Evolutionary conservation across 192 early-diverging fungal genomes (phyloP), one percentile per base, ranked within the genome.

Genomic region (Rhizophagus sp.): DNA sequence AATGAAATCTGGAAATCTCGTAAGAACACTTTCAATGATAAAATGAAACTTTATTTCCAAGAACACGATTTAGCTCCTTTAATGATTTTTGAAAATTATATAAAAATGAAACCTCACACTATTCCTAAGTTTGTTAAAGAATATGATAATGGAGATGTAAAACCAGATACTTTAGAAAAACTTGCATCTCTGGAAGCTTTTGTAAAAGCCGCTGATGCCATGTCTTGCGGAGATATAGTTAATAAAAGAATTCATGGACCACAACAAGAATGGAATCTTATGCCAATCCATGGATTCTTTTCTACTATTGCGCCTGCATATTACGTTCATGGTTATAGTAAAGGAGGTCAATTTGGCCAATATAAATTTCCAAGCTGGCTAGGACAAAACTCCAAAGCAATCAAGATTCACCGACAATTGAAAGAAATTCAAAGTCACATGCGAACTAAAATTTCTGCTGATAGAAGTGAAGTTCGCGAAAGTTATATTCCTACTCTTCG

Each of bases 11-110:
- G 81, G 80, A 75, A 57, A 78, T 27, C 57, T 5, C 25, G 89
- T 81, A 80, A 83, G 49, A 78, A 82, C 47, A 81, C 81, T 22
- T 86, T 98, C 50, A 68, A 84, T 24, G 93, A 98, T 65, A 96
- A 94, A 82, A 84, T 97, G 39, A 94, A 99, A 63, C 83, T 93
- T 27, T 99, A 97, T 85, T 99, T 98, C 82, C 84, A 92, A 62
- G 97, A 99, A 78, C 97, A 90, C 86, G 87, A 88, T 24, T 80
- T 99, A 62, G 89, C 95, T 10, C 96, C 95, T 69, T 86, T 99
- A 73, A 96, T 99, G 92, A 91, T 99, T n/a, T 95, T 94, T 79
- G 96, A 97, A 85, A 96, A 95, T 84, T 97, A 97, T 86, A 82
- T 96, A n/a, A 87, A 91, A 78, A 89, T 85, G 82, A 87, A 82